Base-by-base conservation (phyloP, 2,329 filamentous ascomycete genomes). In the Bipolaris sorokiniana region DNA sequence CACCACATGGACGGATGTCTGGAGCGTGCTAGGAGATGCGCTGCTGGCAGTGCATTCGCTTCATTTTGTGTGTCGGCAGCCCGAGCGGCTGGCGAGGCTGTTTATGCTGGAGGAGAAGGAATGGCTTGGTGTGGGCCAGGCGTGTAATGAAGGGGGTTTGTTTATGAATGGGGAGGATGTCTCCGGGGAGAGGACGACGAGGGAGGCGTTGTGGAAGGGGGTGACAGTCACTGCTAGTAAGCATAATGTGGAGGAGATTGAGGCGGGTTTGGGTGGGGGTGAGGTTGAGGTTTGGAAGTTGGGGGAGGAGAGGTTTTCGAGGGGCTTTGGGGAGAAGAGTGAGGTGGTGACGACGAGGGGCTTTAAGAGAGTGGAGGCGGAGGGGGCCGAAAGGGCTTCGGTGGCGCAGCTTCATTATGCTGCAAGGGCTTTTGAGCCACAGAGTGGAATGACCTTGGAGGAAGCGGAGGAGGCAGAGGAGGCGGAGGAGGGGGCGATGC, bases 1-100 rank as follows among this genome's bases (percentile, higher is more conserved):
- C 37, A 61, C 56, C 53, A 62, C 56, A 2, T 65, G 61, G 61
- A 56, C 58, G 40, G 61, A 65, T 26, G 44, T 65, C 16, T 55
- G 48, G 38, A 47, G 48, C 23, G 44, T 60, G 3, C 45, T 65
- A 5, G 45, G 54, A 36, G 58, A 59, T n/a, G 58, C 48, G 10
- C 56, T 65, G 6, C 53, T 44, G 13, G 53, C 33, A 3, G 50
- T 47, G 22, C 54, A 42, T 26, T 51, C 45, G 45, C 42, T 63
- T 5, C 58, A 59, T 10, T 59, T 63, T 9, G 46, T 50, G 2
- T 62, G 58, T 48, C 53, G 44, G n/a, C 10, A 52, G 46, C 55
- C 61, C 2, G 42, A 52, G 42, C 51, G 61, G 3, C 47, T 63
- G 9, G 58, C 54, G 4, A 51, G 62, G 54, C 51, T 63, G 7